Percentiles rank a stretch among this genome's conserved stretches.
Evolutionary conservation across 768 basidiomycete genomes (phyloP).

Genomic region (Naematelia aurantialba): DNA sequence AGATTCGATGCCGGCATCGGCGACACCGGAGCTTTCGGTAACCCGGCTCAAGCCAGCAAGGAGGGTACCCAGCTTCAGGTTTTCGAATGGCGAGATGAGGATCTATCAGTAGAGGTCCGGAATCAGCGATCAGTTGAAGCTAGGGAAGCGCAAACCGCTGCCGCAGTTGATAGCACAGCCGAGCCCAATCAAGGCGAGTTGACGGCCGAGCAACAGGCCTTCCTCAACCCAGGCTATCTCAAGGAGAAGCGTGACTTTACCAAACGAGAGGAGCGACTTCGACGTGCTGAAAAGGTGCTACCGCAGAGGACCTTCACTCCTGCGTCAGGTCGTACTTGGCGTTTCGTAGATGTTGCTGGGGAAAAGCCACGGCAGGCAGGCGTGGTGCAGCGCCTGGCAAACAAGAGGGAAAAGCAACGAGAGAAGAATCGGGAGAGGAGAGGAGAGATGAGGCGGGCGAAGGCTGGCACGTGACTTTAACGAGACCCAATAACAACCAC

Average conservation of each 20-base stretch:
- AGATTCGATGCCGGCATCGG: constrained; percentile 37
- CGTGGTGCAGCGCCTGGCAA: not conserved
- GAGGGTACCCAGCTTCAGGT: constrained; percentile 39
- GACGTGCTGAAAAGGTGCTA: not conserved
- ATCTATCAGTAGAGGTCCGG: constrained; percentile 18
- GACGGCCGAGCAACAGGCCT: not conserved
- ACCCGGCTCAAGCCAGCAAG: not conserved
- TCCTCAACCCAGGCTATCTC: not conserved
- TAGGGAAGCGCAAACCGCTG: constrained; percentile 9
- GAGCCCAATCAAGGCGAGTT: not conserved
- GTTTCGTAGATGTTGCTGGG: not conserved
- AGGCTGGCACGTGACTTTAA: not conserved
- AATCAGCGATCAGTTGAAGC: not conserved
- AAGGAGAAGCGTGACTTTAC: not conserved
- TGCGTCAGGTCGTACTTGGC: not conserved
- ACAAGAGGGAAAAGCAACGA: not conserved
- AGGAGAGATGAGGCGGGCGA: not conserved
- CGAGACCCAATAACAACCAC: too few species aligned
- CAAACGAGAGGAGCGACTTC: not conserved
- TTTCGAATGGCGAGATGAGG: constrained; percentile 45
- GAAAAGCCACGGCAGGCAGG: not conserved
- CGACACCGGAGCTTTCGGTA: constrained; percentile 33
- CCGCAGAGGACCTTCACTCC: not conserved
- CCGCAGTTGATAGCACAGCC: not conserved
- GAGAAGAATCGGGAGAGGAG: not conserved